Conservation (phyloP, 306 rosid genomes). For the Malus orientalis region DNA sequence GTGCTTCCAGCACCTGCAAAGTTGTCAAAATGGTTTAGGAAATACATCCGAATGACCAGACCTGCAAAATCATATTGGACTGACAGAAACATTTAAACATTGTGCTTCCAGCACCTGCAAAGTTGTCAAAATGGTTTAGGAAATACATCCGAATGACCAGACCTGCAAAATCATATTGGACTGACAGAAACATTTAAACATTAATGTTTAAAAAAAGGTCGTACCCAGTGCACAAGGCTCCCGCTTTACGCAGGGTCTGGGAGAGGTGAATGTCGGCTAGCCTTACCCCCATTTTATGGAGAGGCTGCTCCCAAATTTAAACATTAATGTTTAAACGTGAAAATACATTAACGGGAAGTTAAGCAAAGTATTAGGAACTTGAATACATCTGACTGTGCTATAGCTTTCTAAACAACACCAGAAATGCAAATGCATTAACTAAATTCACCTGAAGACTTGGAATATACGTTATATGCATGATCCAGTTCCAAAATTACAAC, state of each 20-base stretch:
- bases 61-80: not conserved
- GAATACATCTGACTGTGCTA: not conserved
- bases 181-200: too few species aligned
- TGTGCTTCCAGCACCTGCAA: too few species aligned
- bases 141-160: too few species aligned
- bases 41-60: not conserved
- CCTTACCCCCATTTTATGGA: too few species aligned
- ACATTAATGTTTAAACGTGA: not conserved
- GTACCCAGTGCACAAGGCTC: too few species aligned
- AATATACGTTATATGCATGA: not conserved
- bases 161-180: too few species aligned
- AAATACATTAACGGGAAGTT: not conserved
- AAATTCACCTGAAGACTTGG: not conserved
- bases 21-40: not conserved
- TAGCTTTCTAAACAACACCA: not conserved
- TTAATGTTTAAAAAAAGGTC: too few species aligned
- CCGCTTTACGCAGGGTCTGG: too few species aligned
- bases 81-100: not conserved
- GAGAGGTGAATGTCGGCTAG: too few species aligned
- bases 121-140: too few species aligned
- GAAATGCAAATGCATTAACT: not conserved
- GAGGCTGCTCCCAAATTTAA: too few species aligned
- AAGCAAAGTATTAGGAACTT: not conserved
- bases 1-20: slow-evolving; percentile 87
- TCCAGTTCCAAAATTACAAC: not conserved